Evolutionary conservation across 2,329 filamentous ascomycete genomes (phyloP), one percentile per base, ranked within the genome.

Genomic region (Furcasterigmium furcatum): DNA sequence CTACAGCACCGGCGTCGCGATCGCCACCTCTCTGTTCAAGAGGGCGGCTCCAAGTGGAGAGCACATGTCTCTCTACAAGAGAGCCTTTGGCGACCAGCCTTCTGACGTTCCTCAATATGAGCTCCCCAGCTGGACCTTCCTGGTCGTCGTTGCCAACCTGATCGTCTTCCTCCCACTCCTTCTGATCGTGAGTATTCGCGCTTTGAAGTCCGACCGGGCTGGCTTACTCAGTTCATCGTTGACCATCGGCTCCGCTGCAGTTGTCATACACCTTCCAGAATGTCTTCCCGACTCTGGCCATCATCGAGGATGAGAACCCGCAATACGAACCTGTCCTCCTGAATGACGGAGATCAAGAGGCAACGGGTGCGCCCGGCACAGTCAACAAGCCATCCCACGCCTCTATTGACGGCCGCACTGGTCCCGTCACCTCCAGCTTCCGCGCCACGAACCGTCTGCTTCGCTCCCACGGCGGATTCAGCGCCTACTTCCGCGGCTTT

Each of bases 401-500:
- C n/a, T n/a, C n/a, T n/a, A 58, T 56, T 49, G 58, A 58, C 52
- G 57, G 49, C 55, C 56, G 64, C 49, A 35, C 60, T 42, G 63
- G 59, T 49, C 68, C 70, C 50, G 63, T 78, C 53, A 80, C 75
- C 18, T 68, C 73, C 22, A 79, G 73, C 43, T 58, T 80, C 56
- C 73, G 75, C 54, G 66, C 68, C 55, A 77, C 71, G 47, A 65
- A 71, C 62, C 71, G 73, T 34, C 67, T 78, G 49, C 74, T 96
- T 38, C 73, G 73, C 52, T 69, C 78, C 39, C 69, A 80, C 52
- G 83, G 76, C 49, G 88, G 90, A 51, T 77, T 77, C 66, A 70
- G 70, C 48, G 78, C 85, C 47, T 74, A 79, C 57, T 86, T 89
- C 76, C 85, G 88, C 50, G 90, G 89, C 46, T 60, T 89, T 30